phyloP scores from a whole-genome alignment of 2,329 filamentous ascomycete genomes.

The Sporothrix luriei region DNA sequence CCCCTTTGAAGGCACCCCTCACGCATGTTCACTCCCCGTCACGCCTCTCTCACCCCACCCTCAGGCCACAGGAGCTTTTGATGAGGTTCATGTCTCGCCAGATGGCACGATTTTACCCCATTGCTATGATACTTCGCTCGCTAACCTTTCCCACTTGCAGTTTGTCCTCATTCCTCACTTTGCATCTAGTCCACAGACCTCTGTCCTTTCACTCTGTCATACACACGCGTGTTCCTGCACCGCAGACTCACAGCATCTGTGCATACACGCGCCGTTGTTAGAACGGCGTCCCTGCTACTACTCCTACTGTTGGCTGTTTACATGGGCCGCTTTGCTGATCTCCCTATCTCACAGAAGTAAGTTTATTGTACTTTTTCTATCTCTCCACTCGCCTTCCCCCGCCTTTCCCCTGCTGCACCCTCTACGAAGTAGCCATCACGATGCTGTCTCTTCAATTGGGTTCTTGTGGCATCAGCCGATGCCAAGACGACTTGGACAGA shows the following conservation, averaged over 20 bases:
- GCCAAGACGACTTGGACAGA: slow-evolving; percentile 12
- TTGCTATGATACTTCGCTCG: neutral
- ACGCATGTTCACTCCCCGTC: neutral
- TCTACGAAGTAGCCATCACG: neutral
- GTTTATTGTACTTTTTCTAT: neutral
- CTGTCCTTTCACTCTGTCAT: neutral
- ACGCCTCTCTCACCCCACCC: slow-evolving; percentile 6
- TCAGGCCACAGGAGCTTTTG: slow-evolving; percentile 14
- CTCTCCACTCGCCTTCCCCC: neutral
- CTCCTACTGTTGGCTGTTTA: neutral
- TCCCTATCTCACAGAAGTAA: slow-evolving; percentile 7
- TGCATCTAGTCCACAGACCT: neutral
- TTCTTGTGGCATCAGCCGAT: neutral
- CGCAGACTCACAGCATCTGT: slow-evolving; percentile 5
- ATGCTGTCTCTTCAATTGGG: slow-evolving; percentile 5
- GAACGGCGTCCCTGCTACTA: neutral
- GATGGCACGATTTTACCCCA: neutral
- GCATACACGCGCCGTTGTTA: slow-evolving; percentile 8
- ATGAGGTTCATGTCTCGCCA: neutral
- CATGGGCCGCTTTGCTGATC: neutral
- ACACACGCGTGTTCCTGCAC: slow-evolving; percentile 15
- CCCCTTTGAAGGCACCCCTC: neutral
- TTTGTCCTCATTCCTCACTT: neutral
- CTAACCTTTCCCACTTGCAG: slow-evolving; percentile 11
- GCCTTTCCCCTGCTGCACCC: slow-evolving; percentile 18